Evolutionary conservation across 2,329 filamentous ascomycete genomes (phyloP).

Genomic region (Stenocarpella maydis): DNA sequence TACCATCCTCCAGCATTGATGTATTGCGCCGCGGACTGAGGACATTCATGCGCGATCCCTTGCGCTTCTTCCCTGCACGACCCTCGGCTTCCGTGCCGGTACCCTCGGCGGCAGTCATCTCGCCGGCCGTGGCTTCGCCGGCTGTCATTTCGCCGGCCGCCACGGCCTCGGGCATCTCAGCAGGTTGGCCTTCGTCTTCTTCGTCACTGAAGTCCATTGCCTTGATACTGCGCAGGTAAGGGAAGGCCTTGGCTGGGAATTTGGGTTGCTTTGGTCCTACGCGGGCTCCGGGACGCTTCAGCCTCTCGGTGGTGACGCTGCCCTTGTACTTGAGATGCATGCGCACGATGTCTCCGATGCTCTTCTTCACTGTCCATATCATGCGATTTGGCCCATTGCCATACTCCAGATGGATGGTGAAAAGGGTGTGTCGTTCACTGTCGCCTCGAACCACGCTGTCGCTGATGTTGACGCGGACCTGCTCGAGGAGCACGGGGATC

Average conservation of each 20-base stretch:
- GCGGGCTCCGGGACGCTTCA: conserved; percentile 68
- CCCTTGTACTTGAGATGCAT: conserved; percentile 94
- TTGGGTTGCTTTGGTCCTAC: conserved; percentile 82
- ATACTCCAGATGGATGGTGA: conserved; percentile 94
- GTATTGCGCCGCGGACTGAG: conserved; percentile 63
- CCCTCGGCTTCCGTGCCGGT: conserved; percentile 75
- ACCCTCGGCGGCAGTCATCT: conserved; percentile 66
- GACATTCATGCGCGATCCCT: conserved; percentile 59
- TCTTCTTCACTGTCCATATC: conserved; percentile 93
- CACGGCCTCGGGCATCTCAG: conserved; percentile 41
- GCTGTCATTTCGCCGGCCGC: conserved; percentile 42
- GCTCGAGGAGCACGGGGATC: conserved; percentile 93
- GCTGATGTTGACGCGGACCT: conserved; percentile 86
- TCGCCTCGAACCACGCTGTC: conserved; percentile 75
- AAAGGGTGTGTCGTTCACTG: conserved; percentile 79
- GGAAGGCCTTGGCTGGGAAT: conserved; percentile 89
- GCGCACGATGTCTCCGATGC: conserved; percentile 88
- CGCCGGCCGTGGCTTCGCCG: conserved; percentile 53
- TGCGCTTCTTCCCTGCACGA: conserved; percentile 53
- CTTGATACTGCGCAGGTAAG: conserved; percentile 83
- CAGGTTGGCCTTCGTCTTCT: conserved; percentile 61
- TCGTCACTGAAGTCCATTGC: conserved; percentile 82
- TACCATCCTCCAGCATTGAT: conserved; percentile 58
- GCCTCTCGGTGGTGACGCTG: conserved; percentile 80
- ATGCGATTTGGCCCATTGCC: conserved; percentile 94